phyloP scores from a whole-genome alignment of 768 basidiomycete species.

The Auriculariales sp. region DNA sequence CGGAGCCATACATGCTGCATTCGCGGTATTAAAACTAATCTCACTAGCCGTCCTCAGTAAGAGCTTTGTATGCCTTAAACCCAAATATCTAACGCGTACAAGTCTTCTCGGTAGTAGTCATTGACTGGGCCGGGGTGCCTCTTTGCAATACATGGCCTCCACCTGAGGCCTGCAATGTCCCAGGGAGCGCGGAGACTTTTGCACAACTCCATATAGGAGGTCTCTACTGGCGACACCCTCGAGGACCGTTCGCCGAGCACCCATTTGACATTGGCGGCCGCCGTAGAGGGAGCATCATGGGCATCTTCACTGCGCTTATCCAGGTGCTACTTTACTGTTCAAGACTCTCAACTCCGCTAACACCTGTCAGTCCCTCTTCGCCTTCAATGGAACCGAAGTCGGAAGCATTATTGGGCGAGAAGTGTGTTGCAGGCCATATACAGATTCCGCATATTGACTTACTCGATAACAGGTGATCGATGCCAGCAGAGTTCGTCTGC shows the following conservation, averaged over 20 bases:
- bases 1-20: slow-evolving; percentile 21
- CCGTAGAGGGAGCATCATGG: neutral
- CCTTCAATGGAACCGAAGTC: neutral
- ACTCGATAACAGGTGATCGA: neutral
- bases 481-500: neutral
- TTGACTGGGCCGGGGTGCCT: neutral
- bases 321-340: neutral
- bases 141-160: neutral
- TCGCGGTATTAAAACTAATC: slow-evolving; percentile 16
- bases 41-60: slow-evolving; percentile 15
- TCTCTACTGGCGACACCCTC: no score
- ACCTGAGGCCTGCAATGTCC: no score
- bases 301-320: neutral
- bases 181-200: no score
- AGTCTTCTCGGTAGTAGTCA: neutral
- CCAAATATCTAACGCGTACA: neutral
- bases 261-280: neutral
- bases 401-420: neutral
- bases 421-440: neutral
- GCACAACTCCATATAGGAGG: no score
- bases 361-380: neutral
- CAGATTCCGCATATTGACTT: neutral
- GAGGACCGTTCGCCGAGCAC: no score
- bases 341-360: no score
- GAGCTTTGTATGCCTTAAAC: no score